phyloP scores from a whole-genome alignment of 257 asterid species.

The Anisodus tanguticus region DNA sequence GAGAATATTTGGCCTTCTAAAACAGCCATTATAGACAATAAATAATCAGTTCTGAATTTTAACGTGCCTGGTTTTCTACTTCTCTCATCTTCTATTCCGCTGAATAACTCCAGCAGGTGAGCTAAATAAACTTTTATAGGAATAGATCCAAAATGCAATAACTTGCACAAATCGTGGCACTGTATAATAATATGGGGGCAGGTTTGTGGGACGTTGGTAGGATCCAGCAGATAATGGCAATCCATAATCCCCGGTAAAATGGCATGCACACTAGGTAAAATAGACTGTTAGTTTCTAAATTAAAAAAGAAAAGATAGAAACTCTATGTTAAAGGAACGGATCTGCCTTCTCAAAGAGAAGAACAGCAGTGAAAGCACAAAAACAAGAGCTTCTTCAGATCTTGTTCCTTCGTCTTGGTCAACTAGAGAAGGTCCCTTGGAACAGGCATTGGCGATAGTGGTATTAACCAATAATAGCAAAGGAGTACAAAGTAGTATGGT shows the following conservation, averaged over 20 bases:
- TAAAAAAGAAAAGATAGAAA: background rate
- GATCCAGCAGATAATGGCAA: conserved; percentile 51
- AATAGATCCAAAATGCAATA: conserved; percentile 84
- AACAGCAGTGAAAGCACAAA: conserved; percentile 63
- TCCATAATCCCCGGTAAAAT: conserved; percentile 65
- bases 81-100: conserved; percentile 48
- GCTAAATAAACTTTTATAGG: conserved; percentile 59
- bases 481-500: conserved; percentile 62
- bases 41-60: conserved; percentile 53
- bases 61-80: conserved; percentile 42
- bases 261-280: conserved; percentile 56
- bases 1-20: conserved; percentile 76
- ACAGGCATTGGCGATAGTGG: conserved; percentile 59
- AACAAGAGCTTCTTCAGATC: conserved; percentile 62
- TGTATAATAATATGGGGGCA: conserved; percentile 57
- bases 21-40: conserved; percentile 58
- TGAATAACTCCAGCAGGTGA: conserved; percentile 74
- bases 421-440: conserved; percentile 74
- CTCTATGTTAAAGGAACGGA: conserved; percentile 24
- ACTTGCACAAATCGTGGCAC: conserved; percentile 79
- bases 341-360: conserved; percentile 80
- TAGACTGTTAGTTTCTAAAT: conserved; percentile 34
- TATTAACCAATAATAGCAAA: conserved; percentile 53
- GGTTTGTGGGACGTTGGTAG: conserved; percentile 44
- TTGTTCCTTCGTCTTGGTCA: conserved; percentile 72